Evolutionary conservation across 2,329 filamentous ascomycete species (phyloP).

Genomic region (Colletotrichum horii): DNA sequence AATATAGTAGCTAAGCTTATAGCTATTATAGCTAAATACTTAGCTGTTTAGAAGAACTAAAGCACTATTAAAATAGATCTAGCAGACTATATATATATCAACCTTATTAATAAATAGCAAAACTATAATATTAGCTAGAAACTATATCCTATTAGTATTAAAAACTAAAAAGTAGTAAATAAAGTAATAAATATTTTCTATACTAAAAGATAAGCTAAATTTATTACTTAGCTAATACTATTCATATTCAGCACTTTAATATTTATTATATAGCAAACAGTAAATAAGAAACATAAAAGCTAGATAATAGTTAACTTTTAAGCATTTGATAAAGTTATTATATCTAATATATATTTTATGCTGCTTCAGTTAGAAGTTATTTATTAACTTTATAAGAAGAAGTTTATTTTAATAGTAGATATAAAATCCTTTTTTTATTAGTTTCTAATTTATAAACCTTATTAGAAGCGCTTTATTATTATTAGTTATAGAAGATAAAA

Average conservation of each 20-base stretch:
- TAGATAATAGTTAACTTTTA: neutral
- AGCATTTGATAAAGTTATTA: neutral
- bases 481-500: neutral
- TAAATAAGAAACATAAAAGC: neutral
- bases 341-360: neutral
- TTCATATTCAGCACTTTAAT: neutral
- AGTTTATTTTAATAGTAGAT: neutral
- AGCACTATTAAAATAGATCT: neutral
- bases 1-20: neutral
- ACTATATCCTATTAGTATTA: no score
- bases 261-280: neutral
- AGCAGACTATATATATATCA: neutral
- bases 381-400: neutral
- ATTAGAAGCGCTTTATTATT: neutral
- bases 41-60: neutral
- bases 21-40: neutral
- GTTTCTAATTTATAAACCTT: neutral
- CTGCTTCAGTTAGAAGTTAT: neutral
- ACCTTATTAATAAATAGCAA: no score
- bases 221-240: no score
- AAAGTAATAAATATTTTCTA: no score
- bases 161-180: no score
- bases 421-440: neutral
- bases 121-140: no score
- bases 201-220: no score